Conservation (phyloP, 441 rosid species). For the Erodium moschatum region DNA sequence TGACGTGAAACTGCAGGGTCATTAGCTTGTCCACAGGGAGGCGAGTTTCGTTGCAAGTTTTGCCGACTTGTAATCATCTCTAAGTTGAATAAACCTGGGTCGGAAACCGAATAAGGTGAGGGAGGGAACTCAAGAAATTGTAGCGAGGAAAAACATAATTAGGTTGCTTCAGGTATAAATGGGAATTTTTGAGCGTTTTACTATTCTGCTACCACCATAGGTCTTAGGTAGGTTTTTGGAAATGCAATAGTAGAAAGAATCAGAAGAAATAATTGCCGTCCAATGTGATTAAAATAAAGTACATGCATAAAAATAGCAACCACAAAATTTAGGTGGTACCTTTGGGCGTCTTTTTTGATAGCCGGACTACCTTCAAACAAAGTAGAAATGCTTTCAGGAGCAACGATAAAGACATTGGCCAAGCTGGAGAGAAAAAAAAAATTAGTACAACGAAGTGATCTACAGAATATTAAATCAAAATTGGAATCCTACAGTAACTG, state of each 20-base stretch:
- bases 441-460: slow-evolving; percentile 1
- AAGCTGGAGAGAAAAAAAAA: slow-evolving; percentile 39
- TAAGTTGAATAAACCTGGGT: slow-evolving; percentile 84
- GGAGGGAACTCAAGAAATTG: background rate
- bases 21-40: slow-evolving; percentile 56
- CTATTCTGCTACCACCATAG: background rate
- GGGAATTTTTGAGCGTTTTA: background rate
- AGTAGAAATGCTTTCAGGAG: slow-evolving; percentile 88
- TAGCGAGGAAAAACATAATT: background rate
- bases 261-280: too few relatives aligned
- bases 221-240: background rate
- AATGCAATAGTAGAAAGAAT: too few relatives aligned
- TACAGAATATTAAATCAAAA: slow-evolving; percentile 10
- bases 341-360: slow-evolving; percentile 82
- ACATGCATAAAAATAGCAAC: background rate
- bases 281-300: background rate
- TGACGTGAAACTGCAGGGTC: background rate
- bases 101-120: background rate
- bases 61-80: slow-evolving; percentile 93
- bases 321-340: slow-evolving; percentile 33
- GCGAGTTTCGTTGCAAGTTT: slow-evolving; percentile 80
- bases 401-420: slow-evolving; percentile 92
- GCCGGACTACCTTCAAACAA: slow-evolving; percentile 94
- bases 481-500: slow-evolving; percentile 1
- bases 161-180: background rate